A percentile compares a stretch with the other conserved stretches of the same genome.
Conservation (phyloP, 768 basidiomycete genomes). For the Atractiella rhizophila region DNA sequence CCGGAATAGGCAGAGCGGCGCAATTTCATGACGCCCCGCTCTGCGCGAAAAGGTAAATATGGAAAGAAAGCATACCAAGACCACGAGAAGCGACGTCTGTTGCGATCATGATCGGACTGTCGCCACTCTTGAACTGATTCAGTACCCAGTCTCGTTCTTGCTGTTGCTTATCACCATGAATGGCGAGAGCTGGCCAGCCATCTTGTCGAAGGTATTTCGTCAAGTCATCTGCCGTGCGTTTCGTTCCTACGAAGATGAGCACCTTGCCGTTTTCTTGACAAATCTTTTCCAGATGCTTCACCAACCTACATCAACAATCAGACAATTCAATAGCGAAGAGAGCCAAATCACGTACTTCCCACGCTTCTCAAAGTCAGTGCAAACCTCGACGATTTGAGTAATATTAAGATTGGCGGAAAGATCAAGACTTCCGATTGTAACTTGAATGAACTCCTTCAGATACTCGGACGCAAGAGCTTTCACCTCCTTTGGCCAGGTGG, state of each 20-base stretch:
- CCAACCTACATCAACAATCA: constrained; percentile 24
- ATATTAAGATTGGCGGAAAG: constrained; percentile 97
- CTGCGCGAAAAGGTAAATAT: constrained; percentile 18
- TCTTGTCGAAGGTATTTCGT: constrained; percentile 94
- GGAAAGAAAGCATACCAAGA: constrained; percentile 61
- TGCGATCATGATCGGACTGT: constrained; percentile 89
- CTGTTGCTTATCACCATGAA: constrained; percentile 99
- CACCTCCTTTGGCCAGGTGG: constrained; percentile 98
- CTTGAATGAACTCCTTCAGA: constrained; percentile 84
- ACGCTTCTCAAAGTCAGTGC: constrained; percentile 93
- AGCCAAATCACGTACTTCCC: constrained; percentile 28
- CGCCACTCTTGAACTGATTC: constrained; percentile 90
- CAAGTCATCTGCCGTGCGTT: constrained; percentile 91
- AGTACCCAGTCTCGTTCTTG: constrained; percentile 98
- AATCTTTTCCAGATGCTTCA: constrained; percentile 92
- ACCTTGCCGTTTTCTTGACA: constrained; percentile 94
- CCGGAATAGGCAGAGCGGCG: constrained; percentile 18
- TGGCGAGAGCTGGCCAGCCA: constrained; percentile 98
- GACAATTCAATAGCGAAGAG: not conserved
- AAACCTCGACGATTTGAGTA: constrained; percentile 79
- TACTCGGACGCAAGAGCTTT: constrained; percentile 95
- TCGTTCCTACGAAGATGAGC: constrained; percentile 92
- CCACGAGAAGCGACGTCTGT: constrained; percentile 99
- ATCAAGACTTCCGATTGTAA: constrained; percentile 97
- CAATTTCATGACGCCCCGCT: not conserved